A percentile compares a stretch with the other conserved stretches of the same genome.
phyloP scores from a whole-genome alignment of 306 rosid genomes.

The Dryas octopetala region DNA sequence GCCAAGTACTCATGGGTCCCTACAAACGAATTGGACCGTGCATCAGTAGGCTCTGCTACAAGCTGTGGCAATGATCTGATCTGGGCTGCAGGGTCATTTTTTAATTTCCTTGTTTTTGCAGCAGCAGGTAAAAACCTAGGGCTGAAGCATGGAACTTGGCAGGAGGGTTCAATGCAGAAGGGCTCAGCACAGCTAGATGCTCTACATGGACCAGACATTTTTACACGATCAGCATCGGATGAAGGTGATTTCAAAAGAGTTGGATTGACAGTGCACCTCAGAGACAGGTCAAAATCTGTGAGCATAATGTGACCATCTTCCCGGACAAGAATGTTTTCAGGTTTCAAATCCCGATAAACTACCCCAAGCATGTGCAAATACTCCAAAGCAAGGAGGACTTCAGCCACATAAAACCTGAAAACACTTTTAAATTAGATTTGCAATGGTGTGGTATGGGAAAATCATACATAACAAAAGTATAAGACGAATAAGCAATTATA shows the following conservation, averaged over 20 bases:
- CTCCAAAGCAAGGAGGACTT: conserved; percentile 89
- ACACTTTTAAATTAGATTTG: background rate
- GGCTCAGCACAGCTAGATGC: conserved; percentile 74
- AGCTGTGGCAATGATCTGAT: conserved; percentile 83
- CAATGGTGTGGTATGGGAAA: background rate
- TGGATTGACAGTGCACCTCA: conserved; percentile 74
- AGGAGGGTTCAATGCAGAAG: conserved; percentile 72
- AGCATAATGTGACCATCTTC: conserved; percentile 96
- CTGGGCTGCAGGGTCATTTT: conserved; percentile 49
- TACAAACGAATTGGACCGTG: conserved; percentile 85
- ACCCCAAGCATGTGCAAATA: conserved; percentile 94
- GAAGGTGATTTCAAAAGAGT: conserved; percentile 61
- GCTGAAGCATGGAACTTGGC: conserved; percentile 85
- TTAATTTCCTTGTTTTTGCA: conserved; percentile 59
- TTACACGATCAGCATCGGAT: conserved; percentile 48
- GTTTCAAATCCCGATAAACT: conserved; percentile 82
- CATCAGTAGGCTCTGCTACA: conserved; percentile 84
- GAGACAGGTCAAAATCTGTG: conserved; percentile 84
- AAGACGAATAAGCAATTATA: background rate
- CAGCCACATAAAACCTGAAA: conserved; percentile 83
- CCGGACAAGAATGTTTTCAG: conserved; percentile 86
- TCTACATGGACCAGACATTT: conserved; percentile 63
- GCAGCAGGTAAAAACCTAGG: conserved; percentile 68
- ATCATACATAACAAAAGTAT: background rate
- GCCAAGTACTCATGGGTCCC: conserved; percentile 95